Evolutionary conservation across 2,329 filamentous ascomycete genomes (phyloP).

Genomic region (Phialophora expanda): DNA sequence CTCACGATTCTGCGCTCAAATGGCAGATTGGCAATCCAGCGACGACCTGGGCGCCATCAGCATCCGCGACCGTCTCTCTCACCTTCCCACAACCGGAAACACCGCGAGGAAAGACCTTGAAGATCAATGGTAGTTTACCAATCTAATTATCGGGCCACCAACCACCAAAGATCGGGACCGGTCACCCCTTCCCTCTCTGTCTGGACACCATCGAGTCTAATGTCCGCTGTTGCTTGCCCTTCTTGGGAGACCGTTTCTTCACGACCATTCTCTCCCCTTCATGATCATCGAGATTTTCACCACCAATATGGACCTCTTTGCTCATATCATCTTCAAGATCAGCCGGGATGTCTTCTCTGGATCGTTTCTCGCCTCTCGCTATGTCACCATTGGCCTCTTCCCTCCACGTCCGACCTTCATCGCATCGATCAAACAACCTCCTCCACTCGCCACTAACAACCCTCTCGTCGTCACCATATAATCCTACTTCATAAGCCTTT

Average conservation of each 20-base stretch:
- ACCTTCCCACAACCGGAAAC: not conserved
- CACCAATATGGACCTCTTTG: conserved; percentile 20
- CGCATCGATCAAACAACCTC: conserved; percentile 52
- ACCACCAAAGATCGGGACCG: not conserved
- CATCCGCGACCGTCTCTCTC: not conserved
- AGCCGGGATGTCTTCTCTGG: conserved; percentile 6
- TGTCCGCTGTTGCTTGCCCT: conserved; percentile 25
- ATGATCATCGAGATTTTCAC: conserved; percentile 17
- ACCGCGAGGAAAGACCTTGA: not conserved
- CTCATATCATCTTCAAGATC: conserved; percentile 3
- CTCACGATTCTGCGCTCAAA: not conserved
- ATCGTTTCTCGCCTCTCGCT: conserved; percentile 25
- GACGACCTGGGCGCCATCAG: not conserved
- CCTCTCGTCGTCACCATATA: conserved; percentile 67
- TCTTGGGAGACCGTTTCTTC: conserved; percentile 13
- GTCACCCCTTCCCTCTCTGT: conserved; percentile 15
- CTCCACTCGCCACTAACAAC: conserved; percentile 67
- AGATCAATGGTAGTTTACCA: not conserved
- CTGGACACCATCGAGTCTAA: conserved; percentile 28
- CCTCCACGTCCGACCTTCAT: conserved; percentile 47
- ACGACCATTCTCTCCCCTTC: conserved; percentile 10
- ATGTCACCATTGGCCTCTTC: conserved; percentile 31
- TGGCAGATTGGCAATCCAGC: not conserved
- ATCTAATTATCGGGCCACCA: not conserved
- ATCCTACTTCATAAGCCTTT: conserved; percentile 67